phyloP scores from a whole-genome alignment of 2,329 filamentous ascomycete genomes.

The Truncatella angustata region DNA sequence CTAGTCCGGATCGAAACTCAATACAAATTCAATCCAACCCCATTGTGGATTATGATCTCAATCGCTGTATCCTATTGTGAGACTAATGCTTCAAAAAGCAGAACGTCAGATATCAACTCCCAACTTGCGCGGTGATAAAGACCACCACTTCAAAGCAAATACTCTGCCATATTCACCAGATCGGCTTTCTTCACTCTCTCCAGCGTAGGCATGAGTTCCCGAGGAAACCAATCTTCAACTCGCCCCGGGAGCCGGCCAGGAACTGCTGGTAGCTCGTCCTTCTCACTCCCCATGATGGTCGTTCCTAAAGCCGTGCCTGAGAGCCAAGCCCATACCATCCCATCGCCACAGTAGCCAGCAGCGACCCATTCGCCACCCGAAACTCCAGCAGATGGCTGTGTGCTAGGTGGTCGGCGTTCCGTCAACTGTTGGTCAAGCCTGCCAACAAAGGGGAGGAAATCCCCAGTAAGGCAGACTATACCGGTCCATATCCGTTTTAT shows the following conservation, averaged over 20 bases:
- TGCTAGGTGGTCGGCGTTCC: conserved; percentile 14
- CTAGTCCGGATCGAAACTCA: no score
- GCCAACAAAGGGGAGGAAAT: conserved; percentile 50
- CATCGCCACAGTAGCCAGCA: conserved; percentile 50
- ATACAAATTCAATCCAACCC: no score
- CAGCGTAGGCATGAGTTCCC: conserved; percentile 31
- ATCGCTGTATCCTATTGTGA: no score
- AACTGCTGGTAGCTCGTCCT: conserved; percentile 23
- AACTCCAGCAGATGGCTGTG: not conserved
- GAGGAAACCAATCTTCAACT: conserved; percentile 40
- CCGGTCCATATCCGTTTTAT: conserved; percentile 48
- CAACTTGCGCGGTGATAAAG: no score
- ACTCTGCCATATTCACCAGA: conserved; percentile 32
- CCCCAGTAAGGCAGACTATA: conserved; percentile 45
- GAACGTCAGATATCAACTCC: no score
- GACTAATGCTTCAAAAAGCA: no score
- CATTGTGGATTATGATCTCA: no score
- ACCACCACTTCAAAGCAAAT: conserved; percentile 1
- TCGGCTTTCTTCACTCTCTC: conserved; percentile 34
- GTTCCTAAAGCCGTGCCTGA: conserved; percentile 45
- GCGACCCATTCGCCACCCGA: conserved; percentile 47
- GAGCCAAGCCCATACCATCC: conserved; percentile 54
- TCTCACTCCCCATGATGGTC: conserved; percentile 41
- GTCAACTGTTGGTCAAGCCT: conserved; percentile 33
- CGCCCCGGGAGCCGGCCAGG: conserved; percentile 35